Evolutionary conservation across 2,329 filamentous ascomycete genomes (phyloP).

Genomic region (Pseudopyricularia cyperi): DNA sequence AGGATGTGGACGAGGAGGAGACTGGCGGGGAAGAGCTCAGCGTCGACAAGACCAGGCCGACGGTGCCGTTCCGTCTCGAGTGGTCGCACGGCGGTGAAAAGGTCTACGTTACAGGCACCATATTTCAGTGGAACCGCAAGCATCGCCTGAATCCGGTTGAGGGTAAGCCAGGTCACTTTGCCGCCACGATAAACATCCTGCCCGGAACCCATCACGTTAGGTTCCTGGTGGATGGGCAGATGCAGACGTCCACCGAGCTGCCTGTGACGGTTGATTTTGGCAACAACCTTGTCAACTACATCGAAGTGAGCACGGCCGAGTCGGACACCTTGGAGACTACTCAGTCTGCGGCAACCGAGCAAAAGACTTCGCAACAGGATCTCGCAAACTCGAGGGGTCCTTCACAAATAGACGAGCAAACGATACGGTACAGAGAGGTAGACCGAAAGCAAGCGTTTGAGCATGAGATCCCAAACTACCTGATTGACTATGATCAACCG

Average conservation of each 20-base stretch:
- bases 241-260: constrained; percentile 75
- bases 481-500: constrained; percentile 73
- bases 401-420: constrained; percentile 23
- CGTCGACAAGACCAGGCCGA: constrained; percentile 60
- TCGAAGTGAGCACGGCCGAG: constrained; percentile 69
- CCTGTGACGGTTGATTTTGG: constrained; percentile 96
- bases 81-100: constrained; percentile 78
- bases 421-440: constrained; percentile 40
- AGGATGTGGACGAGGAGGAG: constrained; percentile 51
- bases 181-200: constrained; percentile 67
- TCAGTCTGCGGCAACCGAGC: constrained; percentile 23
- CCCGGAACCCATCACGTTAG: constrained; percentile 94
- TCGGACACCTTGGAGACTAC: constrained; percentile 22
- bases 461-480: constrained; percentile 65
- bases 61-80: constrained; percentile 73
- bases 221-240: constrained; percentile 88
- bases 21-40: constrained; percentile 65
- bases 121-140: constrained; percentile 95
- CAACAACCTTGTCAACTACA: constrained; percentile 96
- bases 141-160: constrained; percentile 68
- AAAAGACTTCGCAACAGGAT: constrained; percentile 13
- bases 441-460: constrained; percentile 51
- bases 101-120: constrained; percentile 93
- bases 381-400: constrained; percentile 16
- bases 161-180: constrained; percentile 50